Conservation (phyloP, 2,329 filamentous ascomycete species). For the Pseudocercospora crystallina region DNA sequence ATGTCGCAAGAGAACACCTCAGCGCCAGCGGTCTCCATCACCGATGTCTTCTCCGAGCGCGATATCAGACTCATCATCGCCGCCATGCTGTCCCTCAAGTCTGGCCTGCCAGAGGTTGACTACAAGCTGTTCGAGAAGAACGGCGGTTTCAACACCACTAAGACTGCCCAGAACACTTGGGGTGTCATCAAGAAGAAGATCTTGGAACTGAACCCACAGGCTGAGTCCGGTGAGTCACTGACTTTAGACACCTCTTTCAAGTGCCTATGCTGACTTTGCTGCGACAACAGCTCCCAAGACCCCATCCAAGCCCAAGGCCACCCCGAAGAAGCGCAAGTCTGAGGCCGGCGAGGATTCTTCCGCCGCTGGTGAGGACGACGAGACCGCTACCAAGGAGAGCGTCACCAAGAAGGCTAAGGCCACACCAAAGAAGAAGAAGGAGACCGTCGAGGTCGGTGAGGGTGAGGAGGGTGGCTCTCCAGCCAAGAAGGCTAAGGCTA, state of each 20-base stretch:
- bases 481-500: constrained; percentile 18
- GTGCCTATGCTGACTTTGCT: background rate
- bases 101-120: constrained; percentile 35
- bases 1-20: constrained; percentile 16
- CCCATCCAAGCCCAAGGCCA: constrained; percentile 19
- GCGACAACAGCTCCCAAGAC: constrained; percentile 16
- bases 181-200: constrained; percentile 37
- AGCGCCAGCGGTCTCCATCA: constrained; percentile 5
- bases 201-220: constrained; percentile 13
- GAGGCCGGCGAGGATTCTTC: constrained; percentile 19
- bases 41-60: constrained; percentile 28
- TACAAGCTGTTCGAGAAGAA: constrained; percentile 29
- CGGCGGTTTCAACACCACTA: constrained; percentile 33
- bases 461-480: constrained; percentile 13
- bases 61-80: constrained; percentile 33
- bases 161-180: constrained; percentile 37
- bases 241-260: background rate
- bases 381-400: constrained; percentile 29
- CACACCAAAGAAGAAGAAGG: constrained; percentile 20
- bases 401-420: constrained; percentile 1
- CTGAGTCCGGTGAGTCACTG: constrained; percentile 16
- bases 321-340: constrained; percentile 24
- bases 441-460: constrained; percentile 21
- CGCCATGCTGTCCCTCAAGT: constrained; percentile 33
- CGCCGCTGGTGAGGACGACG: constrained; percentile 5